Percentiles rank a stretch among this genome's conserved stretches.
Conservation (phyloP, 805 yeast species). For the Candida morakotiae region DNA sequence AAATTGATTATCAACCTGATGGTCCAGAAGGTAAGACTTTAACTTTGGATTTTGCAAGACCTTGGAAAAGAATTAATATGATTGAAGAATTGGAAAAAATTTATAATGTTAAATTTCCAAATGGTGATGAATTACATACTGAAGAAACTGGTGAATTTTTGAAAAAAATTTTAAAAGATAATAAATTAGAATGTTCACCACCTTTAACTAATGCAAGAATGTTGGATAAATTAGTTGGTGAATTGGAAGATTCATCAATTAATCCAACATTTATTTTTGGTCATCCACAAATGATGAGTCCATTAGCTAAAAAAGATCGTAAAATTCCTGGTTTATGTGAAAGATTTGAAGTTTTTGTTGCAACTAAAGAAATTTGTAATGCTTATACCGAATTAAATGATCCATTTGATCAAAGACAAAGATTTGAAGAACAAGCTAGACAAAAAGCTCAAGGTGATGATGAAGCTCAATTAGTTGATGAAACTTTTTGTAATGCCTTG, state of each 20-base stretch:
- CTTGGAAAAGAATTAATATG: slow-evolving; percentile 99
- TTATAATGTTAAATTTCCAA: slow-evolving; percentile 85
- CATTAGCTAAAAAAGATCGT: slow-evolving; percentile 95
- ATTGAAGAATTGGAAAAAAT: slow-evolving; percentile 90
- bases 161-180: slow-evolving; percentile 69
- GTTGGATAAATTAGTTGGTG: slow-evolving; percentile 98
- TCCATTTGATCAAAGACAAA: slow-evolving; percentile 95
- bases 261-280: slow-evolving; percentile 98
- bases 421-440: slow-evolving; percentile 98
- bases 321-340: slow-evolving; percentile 92
- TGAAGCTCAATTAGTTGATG: slow-evolving; percentile 96
- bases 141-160: slow-evolving; percentile 89
- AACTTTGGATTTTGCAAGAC: slow-evolving; percentile 85
- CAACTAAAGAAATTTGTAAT: slow-evolving; percentile 96
- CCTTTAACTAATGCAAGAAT: slow-evolving; percentile 97
- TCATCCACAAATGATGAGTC: slow-evolving; percentile 99
- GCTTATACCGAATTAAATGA: slow-evolving; percentile 99
- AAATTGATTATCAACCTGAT: slow-evolving; percentile 77
- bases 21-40: slow-evolving; percentile 81
- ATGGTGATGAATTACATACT: slow-evolving; percentile 93
- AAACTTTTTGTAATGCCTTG: slow-evolving; percentile 93
- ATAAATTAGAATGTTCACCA: slow-evolving; percentile 85
- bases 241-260: slow-evolving; percentile 87
- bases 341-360: slow-evolving; percentile 97
- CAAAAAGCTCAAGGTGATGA: slow-evolving; percentile 99